Percentiles rank a stretch among this genome's conserved stretches.
phyloP scores from a whole-genome alignment of 192 early-diverging fungal species.

The Kickxella alabastrina region DNA sequence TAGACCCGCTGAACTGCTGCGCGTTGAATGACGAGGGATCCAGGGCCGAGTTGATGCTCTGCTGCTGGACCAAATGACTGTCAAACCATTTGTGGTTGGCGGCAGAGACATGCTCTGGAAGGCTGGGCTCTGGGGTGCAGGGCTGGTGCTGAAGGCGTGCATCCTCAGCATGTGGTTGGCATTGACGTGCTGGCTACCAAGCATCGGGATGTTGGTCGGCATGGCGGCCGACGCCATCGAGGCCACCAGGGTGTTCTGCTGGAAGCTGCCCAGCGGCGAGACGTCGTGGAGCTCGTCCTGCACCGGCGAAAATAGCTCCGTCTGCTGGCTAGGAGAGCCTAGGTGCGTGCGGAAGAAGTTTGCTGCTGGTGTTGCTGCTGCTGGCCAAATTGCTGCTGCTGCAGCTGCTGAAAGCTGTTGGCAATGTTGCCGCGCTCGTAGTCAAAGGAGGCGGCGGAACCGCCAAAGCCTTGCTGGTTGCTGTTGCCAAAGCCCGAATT shows the following conservation, averaged over 20 bases:
- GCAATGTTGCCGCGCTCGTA: conserved; percentile 46
- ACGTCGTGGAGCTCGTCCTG: conserved; percentile 34
- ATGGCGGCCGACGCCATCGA: conserved; percentile 37
- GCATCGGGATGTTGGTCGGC: conserved; percentile 44
- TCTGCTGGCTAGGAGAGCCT: conserved; percentile 37
- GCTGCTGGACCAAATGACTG: conserved; percentile 51
- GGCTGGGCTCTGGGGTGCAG: conserved; percentile 28
- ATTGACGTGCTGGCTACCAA: conserved; percentile 23
- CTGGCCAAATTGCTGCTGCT: conserved; percentile 42
- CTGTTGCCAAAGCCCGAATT: conserved; percentile 6
- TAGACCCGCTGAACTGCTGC: conserved; percentile 29
- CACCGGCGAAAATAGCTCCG: conserved; percentile 39
- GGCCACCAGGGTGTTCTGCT: conserved; percentile 32
- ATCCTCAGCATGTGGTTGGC: conserved; percentile 43
- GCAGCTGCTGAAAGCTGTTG: conserved; percentile 50
- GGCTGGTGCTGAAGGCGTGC: conserved; percentile 37
- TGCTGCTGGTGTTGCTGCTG: conserved; percentile 33
- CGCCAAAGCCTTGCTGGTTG: conserved; percentile 26
- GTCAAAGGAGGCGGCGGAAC: conserved; percentile 42
- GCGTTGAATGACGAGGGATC: conserved; percentile 46
- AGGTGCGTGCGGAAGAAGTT: conserved; percentile 45
- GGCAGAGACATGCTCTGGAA: conserved; percentile 64
- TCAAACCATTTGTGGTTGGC: conserved; percentile 53
- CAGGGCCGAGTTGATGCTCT: conserved; percentile 54
- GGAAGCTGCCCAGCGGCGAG: conserved; percentile 40